Base-by-base conservation (phyloP, 345 rosid species). In the Citrus australasica region DNA sequence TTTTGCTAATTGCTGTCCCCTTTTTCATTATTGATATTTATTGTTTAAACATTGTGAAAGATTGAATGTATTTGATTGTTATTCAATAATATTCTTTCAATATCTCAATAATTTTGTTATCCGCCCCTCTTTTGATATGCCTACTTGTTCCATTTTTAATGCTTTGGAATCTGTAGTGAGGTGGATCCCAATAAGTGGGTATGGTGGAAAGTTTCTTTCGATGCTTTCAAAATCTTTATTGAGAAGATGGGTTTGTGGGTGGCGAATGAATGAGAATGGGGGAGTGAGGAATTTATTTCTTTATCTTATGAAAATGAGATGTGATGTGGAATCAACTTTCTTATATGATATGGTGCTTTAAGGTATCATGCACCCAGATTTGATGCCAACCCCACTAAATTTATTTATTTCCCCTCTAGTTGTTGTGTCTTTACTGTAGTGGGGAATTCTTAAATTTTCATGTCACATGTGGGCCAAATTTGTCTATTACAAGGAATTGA, bases 101-200 rank as follows among this genome's bases (percentile, higher is more conserved):
- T 53, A 67, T 33, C 37, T 65, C 16, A 53, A 48, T 30, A 11
- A n/a, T n/a, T 74, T 27, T 6, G 35, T 17, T 32, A 9, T 14
- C 9, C 3, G 27, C 27, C 17, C 24, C 0, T 70, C 7, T 32
- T 56, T 53, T 22, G n/a, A 35, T 5, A 30, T 76, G 53, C 42
- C 14, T 75, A 6, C 35, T 30, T 60, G 51, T 73, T 58, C 48
- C 30, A 61, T 55, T 48, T 35, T 35, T 37, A 37, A 28, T 56
- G 33, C 14, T 63, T 66, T 67, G 24, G 53, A 73, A 69, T 74
- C 48, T 53, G 67, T 40, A 58, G 11, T 76, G 76, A 79, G 55
- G 73, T 77, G 81, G 85, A 76, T 68, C 71, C 81, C 80, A 77
- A 56, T 40, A 35, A 69, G 78, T 66, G 71, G 65, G 77, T 70